Percentiles rank a stretch among this genome's conserved stretches.
phyloP scores from a whole-genome alignment of 139 green algal species.

The Penium margaritaceum region DNA sequence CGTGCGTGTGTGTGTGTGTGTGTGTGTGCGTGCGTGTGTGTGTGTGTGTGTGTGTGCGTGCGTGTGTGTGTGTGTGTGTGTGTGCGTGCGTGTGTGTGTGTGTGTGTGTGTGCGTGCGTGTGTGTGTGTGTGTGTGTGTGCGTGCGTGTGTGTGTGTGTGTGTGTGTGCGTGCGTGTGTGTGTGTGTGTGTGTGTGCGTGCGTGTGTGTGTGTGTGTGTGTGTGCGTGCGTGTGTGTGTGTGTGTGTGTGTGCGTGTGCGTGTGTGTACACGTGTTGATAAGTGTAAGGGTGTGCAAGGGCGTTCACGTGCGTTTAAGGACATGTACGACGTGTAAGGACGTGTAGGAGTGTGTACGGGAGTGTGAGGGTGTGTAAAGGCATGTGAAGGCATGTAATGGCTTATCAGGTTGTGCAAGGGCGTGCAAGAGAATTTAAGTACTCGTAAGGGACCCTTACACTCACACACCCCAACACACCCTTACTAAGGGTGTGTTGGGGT shows the following conservation, averaged over 20 bases:
- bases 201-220: not conserved
- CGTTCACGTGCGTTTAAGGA: not conserved
- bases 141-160: not conserved
- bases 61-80: not conserved
- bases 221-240: constrained; percentile 1
- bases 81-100: constrained; percentile 8
- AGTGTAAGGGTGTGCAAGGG: not conserved
- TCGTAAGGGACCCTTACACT: not conserved
- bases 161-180: not conserved
- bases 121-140: constrained; percentile 2
- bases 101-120: constrained; percentile 5
- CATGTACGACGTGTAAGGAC: too few relatives aligned
- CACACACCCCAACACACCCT: too few relatives aligned
- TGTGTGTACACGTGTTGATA: not conserved
- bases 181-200: constrained; percentile 4
- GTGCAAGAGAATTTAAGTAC: not conserved
- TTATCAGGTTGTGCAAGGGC: not conserved
- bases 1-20: constrained; percentile 6
- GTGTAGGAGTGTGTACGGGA: not conserved
- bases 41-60: not conserved
- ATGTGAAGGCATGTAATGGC: not conserved
- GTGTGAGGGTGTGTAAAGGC: not conserved
- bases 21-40: not conserved
- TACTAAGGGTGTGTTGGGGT: not conserved
- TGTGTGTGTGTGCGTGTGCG: not conserved